Evolutionary conservation across 768 basidiomycete genomes (phyloP).

Genomic region (Russula compacta): DNA sequence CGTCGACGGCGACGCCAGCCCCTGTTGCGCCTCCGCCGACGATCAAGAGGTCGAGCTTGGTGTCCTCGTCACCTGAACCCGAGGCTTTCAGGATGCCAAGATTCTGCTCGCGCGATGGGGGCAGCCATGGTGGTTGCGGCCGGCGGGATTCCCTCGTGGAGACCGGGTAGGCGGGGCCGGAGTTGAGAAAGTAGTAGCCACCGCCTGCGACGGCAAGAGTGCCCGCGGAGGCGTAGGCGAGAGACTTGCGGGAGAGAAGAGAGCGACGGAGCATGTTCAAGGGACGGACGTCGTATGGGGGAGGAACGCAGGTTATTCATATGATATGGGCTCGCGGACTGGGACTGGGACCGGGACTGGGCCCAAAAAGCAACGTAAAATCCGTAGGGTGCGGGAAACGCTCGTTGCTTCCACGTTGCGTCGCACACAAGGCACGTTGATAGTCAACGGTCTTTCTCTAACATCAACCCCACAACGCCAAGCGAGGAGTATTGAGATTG

Average conservation of each 20-base stretch:
- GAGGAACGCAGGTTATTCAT: neutral
- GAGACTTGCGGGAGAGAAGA: slow-evolving; percentile 46
- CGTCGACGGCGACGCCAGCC: slow-evolving; percentile 93
- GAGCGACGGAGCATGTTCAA: slow-evolving; percentile 21
- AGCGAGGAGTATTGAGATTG: too few relatives aligned
- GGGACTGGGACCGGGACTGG: too few relatives aligned
- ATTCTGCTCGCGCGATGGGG: slow-evolving; percentile 62
- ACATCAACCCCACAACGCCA: too few relatives aligned
- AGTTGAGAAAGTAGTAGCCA: slow-evolving; percentile 66
- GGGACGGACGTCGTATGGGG: neutral
- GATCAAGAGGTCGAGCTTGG: slow-evolving; percentile 70
- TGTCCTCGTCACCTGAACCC: slow-evolving; percentile 28
- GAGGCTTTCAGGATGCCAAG: slow-evolving; percentile 47
- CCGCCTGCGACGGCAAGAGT: slow-evolving; percentile 45
- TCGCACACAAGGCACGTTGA: too few relatives aligned
- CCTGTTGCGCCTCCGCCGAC: slow-evolving; percentile 96
- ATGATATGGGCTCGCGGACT: neutral
- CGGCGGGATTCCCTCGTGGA: slow-evolving; percentile 59
- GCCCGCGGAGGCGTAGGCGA: slow-evolving; percentile 45
- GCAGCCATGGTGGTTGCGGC: slow-evolving; percentile 73
- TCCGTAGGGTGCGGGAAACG: too few relatives aligned
- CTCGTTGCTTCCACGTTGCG: too few relatives aligned
- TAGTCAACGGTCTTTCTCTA: too few relatives aligned
- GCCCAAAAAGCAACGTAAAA: neutral
- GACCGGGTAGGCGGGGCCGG: slow-evolving; percentile 56